phyloP scores from a whole-genome alignment of 495 filamentous ascomycete genomes.

The Endocarpon pusillum region DNA sequence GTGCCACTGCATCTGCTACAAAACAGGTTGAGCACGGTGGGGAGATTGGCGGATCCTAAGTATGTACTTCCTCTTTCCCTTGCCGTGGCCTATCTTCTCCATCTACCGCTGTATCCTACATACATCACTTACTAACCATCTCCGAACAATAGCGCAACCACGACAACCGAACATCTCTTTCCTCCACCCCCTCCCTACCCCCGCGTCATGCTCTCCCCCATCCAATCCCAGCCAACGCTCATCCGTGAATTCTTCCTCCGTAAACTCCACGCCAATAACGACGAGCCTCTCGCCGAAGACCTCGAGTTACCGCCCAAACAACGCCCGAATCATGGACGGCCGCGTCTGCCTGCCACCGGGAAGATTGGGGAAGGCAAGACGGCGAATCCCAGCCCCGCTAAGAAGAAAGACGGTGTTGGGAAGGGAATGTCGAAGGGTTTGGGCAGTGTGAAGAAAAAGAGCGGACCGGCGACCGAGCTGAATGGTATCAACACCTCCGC shows the following conservation, averaged over 20 bases:
- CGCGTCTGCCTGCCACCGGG: slow-evolving; percentile 82
- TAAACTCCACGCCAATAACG: slow-evolving; percentile 66
- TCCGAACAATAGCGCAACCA: slow-evolving; percentile 18
- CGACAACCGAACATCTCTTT: slow-evolving; percentile 29
- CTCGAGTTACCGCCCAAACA: slow-evolving; percentile 89
- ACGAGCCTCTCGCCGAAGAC: slow-evolving; percentile 78
- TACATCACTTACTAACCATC: slow-evolving; percentile 5
- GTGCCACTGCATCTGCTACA: slow-evolving; percentile 92
- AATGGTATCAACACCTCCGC: no score
- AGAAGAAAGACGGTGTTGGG: no score
- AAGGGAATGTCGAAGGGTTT: no score
- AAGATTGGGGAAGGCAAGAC: slow-evolving; percentile 46
- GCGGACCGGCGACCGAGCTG: no score
- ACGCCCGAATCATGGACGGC: slow-evolving; percentile 49
- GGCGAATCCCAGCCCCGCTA: slow-evolving; percentile 51
- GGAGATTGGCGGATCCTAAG: slow-evolving; percentile 56
- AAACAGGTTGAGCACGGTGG: slow-evolving; percentile 67
- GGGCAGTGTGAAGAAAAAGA: no score
- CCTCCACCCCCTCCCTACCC: slow-evolving; percentile 51
- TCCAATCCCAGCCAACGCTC: slow-evolving; percentile 65
- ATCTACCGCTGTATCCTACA: slow-evolving; percentile 4
- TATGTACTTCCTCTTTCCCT: slow-evolving; percentile 19
- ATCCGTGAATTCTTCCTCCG: slow-evolving; percentile 77
- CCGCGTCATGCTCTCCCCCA: slow-evolving; percentile 61
- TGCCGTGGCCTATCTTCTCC: no score